Conservation (phyloP, 78 protist species). For the Planoprotostelium fungivorum region DNA sequence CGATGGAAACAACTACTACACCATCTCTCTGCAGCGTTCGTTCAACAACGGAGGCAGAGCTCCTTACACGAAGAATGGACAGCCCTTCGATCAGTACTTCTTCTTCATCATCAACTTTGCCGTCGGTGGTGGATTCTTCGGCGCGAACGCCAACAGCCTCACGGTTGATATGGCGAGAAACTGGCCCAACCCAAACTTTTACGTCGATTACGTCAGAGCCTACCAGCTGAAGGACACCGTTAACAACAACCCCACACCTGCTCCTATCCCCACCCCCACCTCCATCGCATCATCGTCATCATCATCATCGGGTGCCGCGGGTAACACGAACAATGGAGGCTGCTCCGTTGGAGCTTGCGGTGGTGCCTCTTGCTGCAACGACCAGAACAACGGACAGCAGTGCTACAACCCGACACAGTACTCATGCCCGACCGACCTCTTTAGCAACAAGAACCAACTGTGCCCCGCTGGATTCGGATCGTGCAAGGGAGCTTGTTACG, state of each 20-base stretch:
- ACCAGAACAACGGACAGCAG: neutral
- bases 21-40: neutral
- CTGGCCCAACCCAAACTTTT: neutral
- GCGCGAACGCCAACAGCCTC: neutral
- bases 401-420: neutral
- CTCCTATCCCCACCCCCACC: neutral
- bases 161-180: neutral
- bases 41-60: neutral
- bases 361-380: neutral
- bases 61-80: neutral
- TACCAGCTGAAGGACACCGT: neutral
- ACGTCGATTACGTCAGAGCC: neutral
- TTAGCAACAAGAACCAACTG: neutral
- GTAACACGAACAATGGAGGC: too few relatives aligned
- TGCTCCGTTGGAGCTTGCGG: neutral
- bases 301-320: too few relatives aligned
- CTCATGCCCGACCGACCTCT: neutral
- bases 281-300: too few relatives aligned
- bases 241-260: neutral
- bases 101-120: neutral
- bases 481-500: neutral
- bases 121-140: neutral
- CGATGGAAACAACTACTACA: neutral
- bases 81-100: neutral
- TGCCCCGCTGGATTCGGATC: neutral